These are phyloP conservation scores for Trapa incisa DNA, from an alignment of 345 rosid genomes.

Conservation along the genomic window DNA sequence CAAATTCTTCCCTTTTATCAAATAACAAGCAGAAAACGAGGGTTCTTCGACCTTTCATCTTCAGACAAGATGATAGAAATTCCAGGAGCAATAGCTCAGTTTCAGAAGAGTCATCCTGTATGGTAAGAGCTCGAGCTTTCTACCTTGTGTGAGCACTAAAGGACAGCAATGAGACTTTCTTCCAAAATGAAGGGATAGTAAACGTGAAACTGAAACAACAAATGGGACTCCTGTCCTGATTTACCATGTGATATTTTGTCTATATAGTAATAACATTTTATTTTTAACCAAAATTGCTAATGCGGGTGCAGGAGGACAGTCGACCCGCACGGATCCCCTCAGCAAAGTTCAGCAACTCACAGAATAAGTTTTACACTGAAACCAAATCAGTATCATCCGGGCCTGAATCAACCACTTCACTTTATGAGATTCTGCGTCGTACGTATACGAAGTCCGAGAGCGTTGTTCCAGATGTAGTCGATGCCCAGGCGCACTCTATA, in stretches of 20 bases:
- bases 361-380: conserved; percentile 31
- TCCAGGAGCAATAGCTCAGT: conserved; percentile 26
- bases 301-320: conserved; percentile 44
- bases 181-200: too few species aligned
- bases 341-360: conserved; percentile 51
- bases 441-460: conserved; percentile 36
- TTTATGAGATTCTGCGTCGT: conserved; percentile 55
- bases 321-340: conserved; percentile 30
- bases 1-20: conserved; percentile 40
- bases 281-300: background rate
- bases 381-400: conserved; percentile 17
- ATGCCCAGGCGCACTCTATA: conserved; percentile 42
- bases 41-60: conserved; percentile 55
- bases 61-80: conserved; percentile 66
- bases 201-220: background rate
- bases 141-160: background rate
- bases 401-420: conserved; percentile 32
- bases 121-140: conserved; percentile 27
- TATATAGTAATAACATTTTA: background rate
- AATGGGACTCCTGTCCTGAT: background rate
- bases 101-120: conserved; percentile 43
- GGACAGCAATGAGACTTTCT: background rate
- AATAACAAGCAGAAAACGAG: conserved; percentile 40
- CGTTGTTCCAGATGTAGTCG: conserved; percentile 19
- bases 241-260: background rate